A percentile compares a stretch with the other conserved stretches of the same genome.
Conservation (phyloP, 148 eudicot species). For the Mesembryanthemum crystallinum region DNA sequence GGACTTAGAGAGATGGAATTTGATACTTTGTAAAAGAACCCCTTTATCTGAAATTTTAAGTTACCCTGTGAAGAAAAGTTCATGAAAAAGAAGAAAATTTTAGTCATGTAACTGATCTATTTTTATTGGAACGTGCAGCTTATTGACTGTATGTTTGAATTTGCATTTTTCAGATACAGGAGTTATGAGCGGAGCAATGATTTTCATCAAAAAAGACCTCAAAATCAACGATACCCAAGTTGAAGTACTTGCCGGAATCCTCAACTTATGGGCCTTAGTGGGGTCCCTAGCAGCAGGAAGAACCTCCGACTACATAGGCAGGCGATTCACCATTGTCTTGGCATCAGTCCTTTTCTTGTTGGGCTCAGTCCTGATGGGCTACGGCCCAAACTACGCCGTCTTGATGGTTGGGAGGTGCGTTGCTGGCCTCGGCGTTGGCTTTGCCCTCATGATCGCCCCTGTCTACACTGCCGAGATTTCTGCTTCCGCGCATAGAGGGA, state of each 20-base stretch:
- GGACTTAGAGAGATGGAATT: no score
- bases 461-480: constrained; percentile 82
- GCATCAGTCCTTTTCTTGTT: constrained; percentile 57
- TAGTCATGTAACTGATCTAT: no score
- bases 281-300: constrained; percentile 72
- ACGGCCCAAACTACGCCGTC: constrained; percentile 49
- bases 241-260: constrained; percentile 59
- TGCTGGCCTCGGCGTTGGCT: constrained; percentile 77
- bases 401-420: constrained; percentile 56
- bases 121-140: no score
- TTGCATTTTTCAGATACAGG: constrained; percentile 55
- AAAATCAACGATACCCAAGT: constrained; percentile 51
- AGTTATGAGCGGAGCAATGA: constrained; percentile 85
- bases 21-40: no score
- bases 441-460: constrained; percentile 75
- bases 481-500: constrained; percentile 54
- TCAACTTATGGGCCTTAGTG: constrained; percentile 61
- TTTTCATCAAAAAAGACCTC: constrained; percentile 68
- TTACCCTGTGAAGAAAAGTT: no score
- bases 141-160: no score
- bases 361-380: constrained; percentile 77
- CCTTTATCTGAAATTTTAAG: no score
- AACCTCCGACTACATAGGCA: constrained; percentile 64
- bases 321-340: constrained; percentile 56
- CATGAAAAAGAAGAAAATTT: no score